phyloP scores from a whole-genome alignment of 2,329 filamentous ascomycete genomes.

The Fusarium devonianum region DNA sequence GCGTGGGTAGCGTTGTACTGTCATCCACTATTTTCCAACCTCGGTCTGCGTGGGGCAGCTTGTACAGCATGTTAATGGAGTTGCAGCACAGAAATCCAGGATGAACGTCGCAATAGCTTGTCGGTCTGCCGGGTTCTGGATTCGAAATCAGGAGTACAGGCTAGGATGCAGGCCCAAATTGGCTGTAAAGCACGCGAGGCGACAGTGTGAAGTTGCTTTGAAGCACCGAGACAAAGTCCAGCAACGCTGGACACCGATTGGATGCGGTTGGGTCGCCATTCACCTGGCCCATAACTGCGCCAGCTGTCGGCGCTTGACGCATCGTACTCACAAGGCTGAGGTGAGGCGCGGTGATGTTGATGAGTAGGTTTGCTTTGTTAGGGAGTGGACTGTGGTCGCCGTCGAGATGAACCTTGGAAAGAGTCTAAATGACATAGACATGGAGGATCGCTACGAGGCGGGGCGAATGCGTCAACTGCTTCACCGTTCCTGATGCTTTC shows the following conservation, averaged over 20 bases:
- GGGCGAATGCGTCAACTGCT: slow-evolving; percentile 9
- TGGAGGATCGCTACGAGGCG: slow-evolving; percentile 23
- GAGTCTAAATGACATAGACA: slow-evolving; percentile 28
- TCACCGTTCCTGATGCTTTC: slow-evolving; percentile 21
- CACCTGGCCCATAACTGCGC: background rate
- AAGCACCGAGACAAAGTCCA: too few species aligned
- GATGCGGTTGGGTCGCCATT: background rate
- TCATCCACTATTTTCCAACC: slow-evolving; percentile 14
- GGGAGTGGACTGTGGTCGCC: too few species aligned
- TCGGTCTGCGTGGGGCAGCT: slow-evolving; percentile 25
- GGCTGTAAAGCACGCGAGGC: slow-evolving; percentile 31
- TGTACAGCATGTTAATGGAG: slow-evolving; percentile 9
- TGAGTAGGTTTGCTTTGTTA: too few species aligned
- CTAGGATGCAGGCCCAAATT: slow-evolving; percentile 23
- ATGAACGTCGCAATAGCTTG: slow-evolving; percentile 5
- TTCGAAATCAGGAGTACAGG: slow-evolving; percentile 11
- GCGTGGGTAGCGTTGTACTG: slow-evolving; percentile 15
- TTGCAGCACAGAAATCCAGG: slow-evolving; percentile 5
- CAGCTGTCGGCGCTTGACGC: background rate
- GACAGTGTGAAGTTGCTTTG: background rate
- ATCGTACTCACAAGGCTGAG: slow-evolving; percentile 25
- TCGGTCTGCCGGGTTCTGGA: slow-evolving; percentile 26
- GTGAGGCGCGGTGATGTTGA: slow-evolving; percentile 26
- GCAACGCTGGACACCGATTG: too few species aligned
- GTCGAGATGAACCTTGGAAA: slow-evolving; percentile 24